These are phyloP conservation scores for Chalaropsis thielavioides DNA, from an alignment of 2,329 filamentous ascomycete genomes.

Conservation along the genomic window DNA sequence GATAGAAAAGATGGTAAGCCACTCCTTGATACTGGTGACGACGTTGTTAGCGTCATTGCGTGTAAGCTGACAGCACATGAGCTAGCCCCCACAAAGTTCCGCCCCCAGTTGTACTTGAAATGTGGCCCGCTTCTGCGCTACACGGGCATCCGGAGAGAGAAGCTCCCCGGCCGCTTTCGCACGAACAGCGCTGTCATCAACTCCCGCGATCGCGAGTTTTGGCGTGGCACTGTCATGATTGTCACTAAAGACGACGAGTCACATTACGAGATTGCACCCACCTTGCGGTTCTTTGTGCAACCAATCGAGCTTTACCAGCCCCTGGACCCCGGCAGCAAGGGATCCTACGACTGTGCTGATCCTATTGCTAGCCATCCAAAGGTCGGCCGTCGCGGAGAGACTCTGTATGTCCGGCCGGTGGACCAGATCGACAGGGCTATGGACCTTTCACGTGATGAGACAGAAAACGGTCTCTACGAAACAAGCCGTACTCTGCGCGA, in stretches of 20 bases:
- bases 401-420: conserved; percentile 78
- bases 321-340: conserved; percentile 29
- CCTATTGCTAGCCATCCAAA: conserved; percentile 80
- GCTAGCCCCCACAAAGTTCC: conserved; percentile 56
- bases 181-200: conserved; percentile 11
- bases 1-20: conserved; percentile 39
- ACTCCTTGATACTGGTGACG: neutral
- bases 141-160: conserved; percentile 62
- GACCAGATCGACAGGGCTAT: conserved; percentile 65
- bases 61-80: neutral
- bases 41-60: neutral
- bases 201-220: conserved; percentile 54
- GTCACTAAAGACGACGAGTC: conserved; percentile 77
- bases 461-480: conserved; percentile 72
- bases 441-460: conserved; percentile 67
- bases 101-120: conserved; percentile 69
- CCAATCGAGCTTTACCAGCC: conserved; percentile 69
- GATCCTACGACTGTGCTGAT: conserved; percentile 70
- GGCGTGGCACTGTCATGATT: conserved; percentile 91
- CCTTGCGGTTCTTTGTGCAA: conserved; percentile 71
- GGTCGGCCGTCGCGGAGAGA: conserved; percentile 68
- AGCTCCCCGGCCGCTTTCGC: conserved; percentile 28
- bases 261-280: conserved; percentile 65
- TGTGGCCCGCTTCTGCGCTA: conserved; percentile 86
- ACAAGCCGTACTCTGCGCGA: conserved; percentile 42